A percentile compares a stretch with the other conserved stretches of the same genome.
phyloP scores from a whole-genome alignment of 1,139 yeast genomes.

The Candida sanyaensis region DNA sequence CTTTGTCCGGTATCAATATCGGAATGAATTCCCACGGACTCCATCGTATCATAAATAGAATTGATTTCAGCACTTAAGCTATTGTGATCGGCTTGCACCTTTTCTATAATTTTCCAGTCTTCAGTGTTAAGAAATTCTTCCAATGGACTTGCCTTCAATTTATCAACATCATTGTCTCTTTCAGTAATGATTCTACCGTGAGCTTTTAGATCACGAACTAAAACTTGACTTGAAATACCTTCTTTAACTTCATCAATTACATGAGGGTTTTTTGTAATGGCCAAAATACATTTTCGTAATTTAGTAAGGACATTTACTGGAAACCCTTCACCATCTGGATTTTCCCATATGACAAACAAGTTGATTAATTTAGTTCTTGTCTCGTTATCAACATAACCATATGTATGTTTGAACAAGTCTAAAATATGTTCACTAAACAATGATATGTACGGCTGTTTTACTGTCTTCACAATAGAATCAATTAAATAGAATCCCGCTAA shows the following conservation, averaged over 20 bases:
- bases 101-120: no score
- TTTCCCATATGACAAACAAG: slow-evolving; percentile 43
- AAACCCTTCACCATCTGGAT: slow-evolving; percentile 22
- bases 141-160: no score
- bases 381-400: slow-evolving; percentile 39
- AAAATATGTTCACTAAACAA: slow-evolving; percentile 26
- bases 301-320: no score
- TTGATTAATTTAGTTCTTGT: slow-evolving; percentile 22
- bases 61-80: no score
- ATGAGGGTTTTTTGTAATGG: slow-evolving; percentile 2
- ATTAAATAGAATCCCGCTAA: slow-evolving; percentile 39
- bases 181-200: slow-evolving; percentile 25
- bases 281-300: no score
- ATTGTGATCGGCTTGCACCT: no score
- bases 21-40: no score
- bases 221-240: slow-evolving; percentile 27
- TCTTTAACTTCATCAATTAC: slow-evolving; percentile 2
- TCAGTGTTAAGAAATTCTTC: no score
- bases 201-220: slow-evolving; percentile 1
- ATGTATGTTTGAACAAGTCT: slow-evolving; percentile 35
- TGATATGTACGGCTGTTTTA: slow-evolving; percentile 47
- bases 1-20: no score
- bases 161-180: no score
- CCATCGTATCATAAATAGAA: no score
- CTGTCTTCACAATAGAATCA: slow-evolving; percentile 45